Conservation (phyloP, 345 rosid genomes). For the Lepidium aucheri region DNA sequence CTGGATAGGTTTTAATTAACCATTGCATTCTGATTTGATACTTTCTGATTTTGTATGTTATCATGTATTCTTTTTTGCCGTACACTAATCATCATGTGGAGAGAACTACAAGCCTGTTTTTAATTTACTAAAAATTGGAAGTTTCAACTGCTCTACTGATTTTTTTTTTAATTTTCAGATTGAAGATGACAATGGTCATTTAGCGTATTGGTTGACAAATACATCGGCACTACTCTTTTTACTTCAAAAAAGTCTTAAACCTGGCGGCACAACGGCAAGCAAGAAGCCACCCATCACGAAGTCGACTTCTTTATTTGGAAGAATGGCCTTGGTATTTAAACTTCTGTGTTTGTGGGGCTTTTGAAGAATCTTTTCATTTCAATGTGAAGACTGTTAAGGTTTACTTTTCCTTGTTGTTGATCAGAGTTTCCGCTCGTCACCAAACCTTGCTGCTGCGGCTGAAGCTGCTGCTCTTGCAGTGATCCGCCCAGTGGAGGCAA, state of each 20-base stretch:
- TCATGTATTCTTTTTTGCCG: background rate
- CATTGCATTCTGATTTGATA: background rate
- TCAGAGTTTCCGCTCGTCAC: constrained; percentile 96
- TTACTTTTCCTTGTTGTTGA: constrained; percentile 10
- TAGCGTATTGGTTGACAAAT: constrained; percentile 97
- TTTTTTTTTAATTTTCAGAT: constrained; percentile 52
- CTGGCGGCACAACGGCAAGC: constrained; percentile 59
- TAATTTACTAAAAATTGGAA: background rate
- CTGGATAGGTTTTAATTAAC: constrained; percentile 2
- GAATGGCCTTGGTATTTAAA: constrained; percentile 77
- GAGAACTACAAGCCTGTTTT: constrained; percentile 2
- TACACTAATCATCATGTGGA: background rate
- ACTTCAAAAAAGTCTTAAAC: constrained; percentile 75
- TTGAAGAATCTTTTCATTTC: background rate
- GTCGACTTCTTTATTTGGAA: constrained; percentile 79
- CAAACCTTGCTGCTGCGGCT: constrained; percentile 76
- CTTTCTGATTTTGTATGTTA: background rate
- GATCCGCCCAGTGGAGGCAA: constrained; percentile 92
- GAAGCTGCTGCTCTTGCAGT: constrained; percentile 67
- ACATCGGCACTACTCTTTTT: constrained; percentile 79
- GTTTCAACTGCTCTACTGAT: background rate
- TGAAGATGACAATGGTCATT: constrained; percentile 85
- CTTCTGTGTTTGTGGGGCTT: background rate
- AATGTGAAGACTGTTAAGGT: background rate
- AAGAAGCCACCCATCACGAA: constrained; percentile 58